These are phyloP conservation scores for Canariomyces notabilis DNA, from an alignment of 2,329 filamentous ascomycete genomes.

Conservation along the genomic window DNA sequence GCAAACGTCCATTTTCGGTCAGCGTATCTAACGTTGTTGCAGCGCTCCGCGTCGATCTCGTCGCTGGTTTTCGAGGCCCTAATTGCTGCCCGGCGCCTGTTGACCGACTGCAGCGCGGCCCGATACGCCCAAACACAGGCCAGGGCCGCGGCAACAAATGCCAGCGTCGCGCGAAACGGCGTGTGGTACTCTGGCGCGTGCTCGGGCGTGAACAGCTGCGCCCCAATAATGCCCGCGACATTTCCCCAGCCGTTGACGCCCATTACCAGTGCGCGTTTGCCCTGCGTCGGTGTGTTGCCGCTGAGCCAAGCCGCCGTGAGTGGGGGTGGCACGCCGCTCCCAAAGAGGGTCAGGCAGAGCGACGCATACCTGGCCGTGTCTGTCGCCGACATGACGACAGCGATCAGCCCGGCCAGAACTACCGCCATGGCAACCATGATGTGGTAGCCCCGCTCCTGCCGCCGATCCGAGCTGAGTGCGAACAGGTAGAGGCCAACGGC, in stretches of 20 bases:
- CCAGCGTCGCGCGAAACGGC: conserved; percentile 31
- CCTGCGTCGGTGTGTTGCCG: conserved; percentile 30
- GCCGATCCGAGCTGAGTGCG: conserved; percentile 29
- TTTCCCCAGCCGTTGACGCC: conserved; percentile 34
- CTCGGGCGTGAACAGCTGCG: conserved; percentile 27
- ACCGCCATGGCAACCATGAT: conserved; percentile 28
- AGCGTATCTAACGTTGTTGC: conserved; percentile 7
- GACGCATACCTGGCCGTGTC: conserved; percentile 24
- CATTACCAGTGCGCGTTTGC: conserved; percentile 31
- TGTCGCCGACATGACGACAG: conserved; percentile 22
- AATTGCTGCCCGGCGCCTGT: conserved; percentile 7
- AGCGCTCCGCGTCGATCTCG: conserved; percentile 5
- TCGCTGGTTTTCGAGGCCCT: conserved; percentile 4
- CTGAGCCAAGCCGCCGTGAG: conserved; percentile 32
- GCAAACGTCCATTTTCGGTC: conserved; percentile 12
- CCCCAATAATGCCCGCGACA: conserved; percentile 30
- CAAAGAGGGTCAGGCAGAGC: conserved; percentile 30
- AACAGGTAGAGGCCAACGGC: conserved; percentile 28
- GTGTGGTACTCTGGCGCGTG: conserved; percentile 30
- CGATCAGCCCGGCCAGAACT: conserved; percentile 27
- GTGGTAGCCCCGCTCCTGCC: conserved; percentile 29
- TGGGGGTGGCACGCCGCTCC: conserved; percentile 30
- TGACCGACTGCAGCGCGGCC: conserved; percentile 17
- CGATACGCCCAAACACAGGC: conserved; percentile 31
- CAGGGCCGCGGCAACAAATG: conserved; percentile 28